These are phyloP conservation scores for Schrenkiella parvula DNA, from an alignment of 345 rosid genomes.

Conservation along the genomic window DNA sequence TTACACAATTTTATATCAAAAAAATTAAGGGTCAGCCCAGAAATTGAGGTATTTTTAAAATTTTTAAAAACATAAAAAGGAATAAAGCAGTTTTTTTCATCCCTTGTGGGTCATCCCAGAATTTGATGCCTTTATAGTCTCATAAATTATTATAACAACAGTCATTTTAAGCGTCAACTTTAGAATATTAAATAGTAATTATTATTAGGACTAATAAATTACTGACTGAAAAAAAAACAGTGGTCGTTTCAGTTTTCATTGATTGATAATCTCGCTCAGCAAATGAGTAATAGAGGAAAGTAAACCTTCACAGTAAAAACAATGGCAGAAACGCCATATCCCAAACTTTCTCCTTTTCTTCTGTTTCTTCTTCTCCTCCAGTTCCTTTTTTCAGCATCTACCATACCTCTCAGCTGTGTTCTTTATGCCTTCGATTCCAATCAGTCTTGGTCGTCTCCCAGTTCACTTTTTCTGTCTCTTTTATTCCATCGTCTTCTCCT, in stretches of 20 bases:
- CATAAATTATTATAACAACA: background rate
- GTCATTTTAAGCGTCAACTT: background rate
- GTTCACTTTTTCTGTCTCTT: constrained; percentile 41
- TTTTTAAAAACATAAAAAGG: no score
- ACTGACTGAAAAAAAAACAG: background rate
- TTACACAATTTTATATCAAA: no score
- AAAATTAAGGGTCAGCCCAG: no score
- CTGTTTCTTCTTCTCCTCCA: background rate
- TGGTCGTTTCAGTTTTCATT: background rate
- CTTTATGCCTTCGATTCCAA: constrained; percentile 40
- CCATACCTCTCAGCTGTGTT: constrained; percentile 40
- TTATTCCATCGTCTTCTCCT: constrained; percentile 33
- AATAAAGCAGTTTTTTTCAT: no score
- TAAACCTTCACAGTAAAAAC: constrained; percentile 3
- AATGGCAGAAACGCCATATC: constrained; percentile 25
- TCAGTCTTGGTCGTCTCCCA: constrained; percentile 46
- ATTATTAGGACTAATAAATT: background rate
- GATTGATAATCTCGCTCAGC: background rate
- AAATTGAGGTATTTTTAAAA: no score
- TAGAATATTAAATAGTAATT: background rate
- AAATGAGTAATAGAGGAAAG: background rate
- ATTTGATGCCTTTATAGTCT: no score
- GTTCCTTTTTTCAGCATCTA: constrained; percentile 16
- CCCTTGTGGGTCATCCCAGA: no score
- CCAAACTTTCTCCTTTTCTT: background rate